A percentile compares a stretch with the other conserved stretches of the same genome.
These are phyloP conservation scores for Macrolepiota fuliginosa DNA, from an alignment of 768 basidiomycete genomes.

Conservation along the genomic window DNA sequence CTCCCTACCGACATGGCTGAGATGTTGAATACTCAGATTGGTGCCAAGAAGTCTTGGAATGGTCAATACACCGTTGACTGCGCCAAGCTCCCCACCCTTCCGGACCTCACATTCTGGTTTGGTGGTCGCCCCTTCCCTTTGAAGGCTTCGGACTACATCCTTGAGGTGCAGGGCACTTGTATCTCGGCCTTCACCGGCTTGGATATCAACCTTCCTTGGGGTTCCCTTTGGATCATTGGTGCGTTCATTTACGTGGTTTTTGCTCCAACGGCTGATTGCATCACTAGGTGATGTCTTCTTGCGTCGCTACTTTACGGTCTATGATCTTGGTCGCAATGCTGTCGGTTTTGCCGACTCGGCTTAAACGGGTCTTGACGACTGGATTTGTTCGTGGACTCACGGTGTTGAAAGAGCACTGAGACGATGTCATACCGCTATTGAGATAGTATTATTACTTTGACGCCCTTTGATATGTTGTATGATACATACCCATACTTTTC, in stretches of 20 bases:
- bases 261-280: constrained; percentile 4
- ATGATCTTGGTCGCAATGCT: constrained; percentile 73
- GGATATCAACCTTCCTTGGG: constrained; percentile 82
- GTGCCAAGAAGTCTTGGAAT: constrained; percentile 92
- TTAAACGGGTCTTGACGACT: constrained; percentile 15
- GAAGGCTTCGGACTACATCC: constrained; percentile 83
- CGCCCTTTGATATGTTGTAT: background rate
- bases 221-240: constrained; percentile 90
- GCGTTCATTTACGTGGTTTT: constrained; percentile 19
- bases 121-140: constrained; percentile 77
- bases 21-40: constrained; percentile 95
- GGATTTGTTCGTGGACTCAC: background rate
- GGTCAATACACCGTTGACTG: constrained; percentile 95
- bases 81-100: constrained; percentile 76
- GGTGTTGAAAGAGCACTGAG: background rate
- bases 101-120: constrained; percentile 83
- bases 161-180: constrained; percentile 89
- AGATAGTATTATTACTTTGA: background rate
- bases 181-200: constrained; percentile 91
- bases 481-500: background rate
- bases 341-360: constrained; percentile 72
- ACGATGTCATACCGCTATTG: background rate
- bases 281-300: constrained; percentile 81
- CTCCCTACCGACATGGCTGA: constrained; percentile 94
- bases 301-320: constrained; percentile 90